phyloP scores from a whole-genome alignment of 2,329 filamentous ascomycete species.

The Endoconidiophora polonica region DNA sequence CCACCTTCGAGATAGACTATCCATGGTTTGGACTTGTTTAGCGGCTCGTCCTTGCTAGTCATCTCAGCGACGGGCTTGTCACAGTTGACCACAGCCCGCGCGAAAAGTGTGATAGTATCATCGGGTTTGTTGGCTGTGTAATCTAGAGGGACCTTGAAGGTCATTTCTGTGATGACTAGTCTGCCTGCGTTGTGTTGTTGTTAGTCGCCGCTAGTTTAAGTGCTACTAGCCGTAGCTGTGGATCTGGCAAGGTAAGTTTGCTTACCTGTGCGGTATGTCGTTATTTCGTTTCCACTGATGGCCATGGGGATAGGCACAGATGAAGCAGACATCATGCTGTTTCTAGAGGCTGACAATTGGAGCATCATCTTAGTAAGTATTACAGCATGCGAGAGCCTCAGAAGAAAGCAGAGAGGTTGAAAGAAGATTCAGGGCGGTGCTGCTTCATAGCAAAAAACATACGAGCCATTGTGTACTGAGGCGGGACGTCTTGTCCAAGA shows the following conservation, averaged over 20 bases:
- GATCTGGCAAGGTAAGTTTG: not conserved
- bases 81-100: slow-evolving; percentile 50
- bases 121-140: slow-evolving; percentile 41
- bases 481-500: slow-evolving; percentile 3
- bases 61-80: slow-evolving; percentile 41
- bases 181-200: slow-evolving; percentile 35
- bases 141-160: slow-evolving; percentile 75
- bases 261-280: slow-evolving; percentile 10
- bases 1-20: slow-evolving; percentile 72
- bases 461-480: slow-evolving; percentile 1
- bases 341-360: not conserved
- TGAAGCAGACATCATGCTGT: not conserved
- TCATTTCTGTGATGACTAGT: slow-evolving; percentile 61
- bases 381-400: not conserved
- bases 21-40: slow-evolving; percentile 33
- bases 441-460: not conserved
- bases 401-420: not conserved
- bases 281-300: slow-evolving; percentile 1
- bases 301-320: slow-evolving; percentile 6
- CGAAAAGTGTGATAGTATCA: slow-evolving; percentile 58
- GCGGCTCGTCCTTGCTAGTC: slow-evolving; percentile 21
- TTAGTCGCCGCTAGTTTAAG: not conserved
- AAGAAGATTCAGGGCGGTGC: not conserved
- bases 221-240: not conserved
- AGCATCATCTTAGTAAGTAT: not conserved